Evolutionary conservation across 352 stramenopile genomes (phyloP), one percentile per base, ranked within the genome.

Genomic region (Phytophthora palmivora): DNA sequence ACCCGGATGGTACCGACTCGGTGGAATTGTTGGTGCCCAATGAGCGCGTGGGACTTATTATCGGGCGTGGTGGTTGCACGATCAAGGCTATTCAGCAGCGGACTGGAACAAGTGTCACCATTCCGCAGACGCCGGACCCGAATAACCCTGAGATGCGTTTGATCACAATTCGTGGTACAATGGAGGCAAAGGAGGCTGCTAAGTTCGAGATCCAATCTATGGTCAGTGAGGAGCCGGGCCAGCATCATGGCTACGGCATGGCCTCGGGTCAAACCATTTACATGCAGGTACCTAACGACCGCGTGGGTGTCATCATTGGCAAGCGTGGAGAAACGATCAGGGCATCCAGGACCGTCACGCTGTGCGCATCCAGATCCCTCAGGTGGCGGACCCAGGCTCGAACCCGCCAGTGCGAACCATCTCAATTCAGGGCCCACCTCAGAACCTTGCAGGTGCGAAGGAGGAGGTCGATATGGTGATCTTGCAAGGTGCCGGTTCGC

Each of bases 31-130:
- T 87, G 8, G 78, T 97, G 19, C 97, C 97, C 0, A 98, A 99
- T 73, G 95, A 98, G 26, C 97, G 98, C 58, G 97, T 99, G 0
- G 98, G 98, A 24, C 79, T 99, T n/a, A 97, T 99, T 59, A 99
- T 99, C 59, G 98, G 98, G 33, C 97, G 96, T 49, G 91, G 89
- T 14, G 98, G 98, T 8, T 76, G 79, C 15, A 99, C 96, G 19
- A 99, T 99, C 70, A 98, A 98, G 68, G 90, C 81, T 19, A 98
- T 99, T 58, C 97, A 99, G 79, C 88, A 98, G 48, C 88, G 92
- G 32, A 98, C 94, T 10, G 92, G 96, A n/a, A 88, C 96, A 5
- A 97, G 95, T 60, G 92, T 99, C 30, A 97, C 98, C 43, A 98
- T 99, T 37, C 97, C 97, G 10, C 88, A 95, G 51, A 90, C 90